A percentile compares a stretch with the other conserved stretches of the same genome.
Conservation (phyloP, 2,329 filamentous ascomycete genomes). For the Pezicula rhizophila region DNA sequence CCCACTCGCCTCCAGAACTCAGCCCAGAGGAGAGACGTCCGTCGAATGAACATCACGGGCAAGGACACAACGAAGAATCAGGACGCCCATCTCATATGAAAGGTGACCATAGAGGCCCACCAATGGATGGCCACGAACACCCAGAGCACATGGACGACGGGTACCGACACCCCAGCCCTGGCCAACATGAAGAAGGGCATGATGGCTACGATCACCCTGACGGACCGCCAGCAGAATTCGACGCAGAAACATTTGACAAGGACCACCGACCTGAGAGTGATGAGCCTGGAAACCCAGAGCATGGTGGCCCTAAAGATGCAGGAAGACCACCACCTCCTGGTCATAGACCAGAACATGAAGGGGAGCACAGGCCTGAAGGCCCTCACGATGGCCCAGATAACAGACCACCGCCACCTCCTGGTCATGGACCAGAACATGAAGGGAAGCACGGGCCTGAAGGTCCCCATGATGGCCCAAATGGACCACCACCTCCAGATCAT, state of each 20-base stretch:
- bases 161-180: background rate
- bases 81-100: no score
- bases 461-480: background rate
- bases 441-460: background rate
- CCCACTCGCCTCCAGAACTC: background rate
- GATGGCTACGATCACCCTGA: background rate
- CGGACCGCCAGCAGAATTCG: background rate
- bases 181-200: background rate
- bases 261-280: background rate
- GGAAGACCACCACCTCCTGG: background rate
- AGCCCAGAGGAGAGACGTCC: background rate
- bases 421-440: background rate
- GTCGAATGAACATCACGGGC: no score
- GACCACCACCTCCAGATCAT: background rate
- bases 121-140: no score
- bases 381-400: no score
- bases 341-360: background rate
- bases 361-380: background rate
- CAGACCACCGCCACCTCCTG: background rate
- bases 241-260: background rate
- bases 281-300: background rate
- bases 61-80: no score
- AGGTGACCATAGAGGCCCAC: no score
- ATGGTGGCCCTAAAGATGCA: background rate
- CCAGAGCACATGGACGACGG: no score